phyloP scores from a whole-genome alignment of 2,329 filamentous ascomycete species.

The Colletotrichum destructivum region DNA sequence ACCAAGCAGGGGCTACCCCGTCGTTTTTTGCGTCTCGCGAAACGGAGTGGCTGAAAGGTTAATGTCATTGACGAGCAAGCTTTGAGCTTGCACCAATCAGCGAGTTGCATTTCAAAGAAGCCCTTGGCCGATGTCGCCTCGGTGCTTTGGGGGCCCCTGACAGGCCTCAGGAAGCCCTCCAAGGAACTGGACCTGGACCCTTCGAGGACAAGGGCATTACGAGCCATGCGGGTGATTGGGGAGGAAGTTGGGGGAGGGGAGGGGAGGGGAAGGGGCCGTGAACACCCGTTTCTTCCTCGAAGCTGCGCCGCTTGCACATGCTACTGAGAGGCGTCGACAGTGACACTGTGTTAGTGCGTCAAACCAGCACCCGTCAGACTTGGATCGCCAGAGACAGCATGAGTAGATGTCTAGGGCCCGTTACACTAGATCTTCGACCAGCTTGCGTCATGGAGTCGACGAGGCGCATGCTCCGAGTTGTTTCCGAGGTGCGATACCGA shows the following conservation, averaged over 20 bases:
- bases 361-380: conserved; percentile 15
- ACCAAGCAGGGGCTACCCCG: conserved; percentile 34
- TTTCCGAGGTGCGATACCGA: conserved; percentile 8
- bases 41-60: conserved; percentile 42
- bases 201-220: conserved; percentile 30
- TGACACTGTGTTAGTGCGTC: neutral
- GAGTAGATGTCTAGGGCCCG: neutral
- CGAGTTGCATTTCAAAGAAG: conserved; percentile 43
- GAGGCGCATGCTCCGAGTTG: conserved; percentile 13
- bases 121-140: conserved; percentile 44
- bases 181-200: conserved; percentile 40
- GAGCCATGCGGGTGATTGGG: conserved; percentile 41
- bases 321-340: conserved; percentile 6
- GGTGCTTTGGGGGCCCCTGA: conserved; percentile 32
- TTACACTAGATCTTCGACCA: neutral
- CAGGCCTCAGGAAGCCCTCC: conserved; percentile 29
- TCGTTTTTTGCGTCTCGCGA: conserved; percentile 35
- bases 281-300: conserved; percentile 25
- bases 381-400: neutral
- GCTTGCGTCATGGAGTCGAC: conserved; percentile 32
- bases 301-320: conserved; percentile 37
- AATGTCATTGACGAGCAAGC: conserved; percentile 43
- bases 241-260: conserved; percentile 28
- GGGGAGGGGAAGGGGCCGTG: neutral
- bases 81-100: conserved; percentile 43